These are phyloP conservation scores for Pseudogymnoascus sp. DNA, from an alignment of 2,329 filamentous ascomycete species.

Conservation along the genomic window DNA sequence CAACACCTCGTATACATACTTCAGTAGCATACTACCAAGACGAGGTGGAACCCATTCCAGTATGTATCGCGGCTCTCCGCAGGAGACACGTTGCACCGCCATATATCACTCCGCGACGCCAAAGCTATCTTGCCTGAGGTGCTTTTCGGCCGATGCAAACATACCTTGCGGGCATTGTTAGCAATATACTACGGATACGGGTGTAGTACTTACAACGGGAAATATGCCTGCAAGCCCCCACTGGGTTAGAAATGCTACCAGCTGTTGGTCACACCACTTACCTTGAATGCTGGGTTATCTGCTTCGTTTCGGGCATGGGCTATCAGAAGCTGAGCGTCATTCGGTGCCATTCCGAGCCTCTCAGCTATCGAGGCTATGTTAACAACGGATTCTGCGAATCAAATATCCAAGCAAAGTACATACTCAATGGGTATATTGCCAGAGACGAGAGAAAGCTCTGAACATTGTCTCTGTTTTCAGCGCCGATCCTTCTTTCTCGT, in stretches of 20 bases:
- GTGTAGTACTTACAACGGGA: conserved; percentile 46
- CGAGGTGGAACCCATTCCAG: neutral
- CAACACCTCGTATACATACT: neutral
- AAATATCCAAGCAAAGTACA: conserved; percentile 20
- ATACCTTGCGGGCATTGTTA: conserved; percentile 38
- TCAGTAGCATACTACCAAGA: neutral
- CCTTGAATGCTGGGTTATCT: conserved; percentile 48
- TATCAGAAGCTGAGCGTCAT: conserved; percentile 51
- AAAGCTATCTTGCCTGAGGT: conserved; percentile 19
- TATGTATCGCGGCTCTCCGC: neutral
- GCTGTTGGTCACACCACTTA: conserved; percentile 27
- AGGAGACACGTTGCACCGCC: neutral
- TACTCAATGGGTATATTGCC: conserved; percentile 48
- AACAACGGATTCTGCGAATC: neutral
- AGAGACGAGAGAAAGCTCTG: conserved; percentile 47
- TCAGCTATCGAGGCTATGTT: conserved; percentile 10
- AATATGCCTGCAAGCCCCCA: conserved; percentile 42
- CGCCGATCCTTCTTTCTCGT: conserved; percentile 46
- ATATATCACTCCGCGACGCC: neutral
- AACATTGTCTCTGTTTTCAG: conserved; percentile 47
- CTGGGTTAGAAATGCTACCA: neutral
- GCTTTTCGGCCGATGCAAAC: conserved; percentile 57
- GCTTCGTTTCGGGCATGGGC: conserved; percentile 49
- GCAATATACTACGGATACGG: conserved; percentile 13
- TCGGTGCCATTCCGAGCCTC: conserved; percentile 44